Evolutionary conservation across 225 moss, liverwort and hornwort genomes (phyloP), one percentile per base, ranked within the genome.

Genomic region (Pseudisothecium myosuroides): DNA sequence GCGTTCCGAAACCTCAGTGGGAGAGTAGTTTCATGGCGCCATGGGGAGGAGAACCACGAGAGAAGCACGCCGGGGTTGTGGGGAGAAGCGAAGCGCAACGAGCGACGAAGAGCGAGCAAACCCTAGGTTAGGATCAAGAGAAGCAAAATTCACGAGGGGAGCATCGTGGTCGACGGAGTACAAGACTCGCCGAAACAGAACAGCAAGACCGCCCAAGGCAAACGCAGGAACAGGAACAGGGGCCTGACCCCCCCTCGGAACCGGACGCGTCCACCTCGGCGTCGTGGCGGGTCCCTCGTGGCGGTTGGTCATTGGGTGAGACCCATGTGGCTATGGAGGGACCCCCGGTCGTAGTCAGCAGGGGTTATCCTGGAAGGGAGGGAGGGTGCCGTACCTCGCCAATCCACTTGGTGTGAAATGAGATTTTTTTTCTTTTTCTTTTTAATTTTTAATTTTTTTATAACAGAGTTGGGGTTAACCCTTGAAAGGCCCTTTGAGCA

Each of bases 101-200:
- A n/a, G n/a, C n/a, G 50, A 83, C 50, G 50, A 43, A 27, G 54
- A 39, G 67, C 58, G 54, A 39, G 67, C 58, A 87, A 90, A 87
- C 76, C 90, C 90, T 87, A 87, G 82, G 86, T 80, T 28, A 83
- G 82, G 58, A 90, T 87, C 90, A 87, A 86, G 90, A 90, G 82
- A 89, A 72, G 77, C 87, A 54, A 85, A 85, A 90, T 87, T 83
- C 90, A 90, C 90, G 90, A 90, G 83, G 76, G 47, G 22, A 90
- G 86, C 90, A 85, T 90, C 80, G 71, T 52, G 63, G 87, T 58
- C 73, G 73, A 80, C 52, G 75, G 85, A 89, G 84, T 78, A 87
- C 81, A 85, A 87, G 91, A 89, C 91, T 87, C 61, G 73, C 87
- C 49, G 84, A 89, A 89, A 81, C 84, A 84, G 74, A 87, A 84